Conservation (phyloP, 164 flowering plant species). For the Nymphaea thermarum region DNA sequence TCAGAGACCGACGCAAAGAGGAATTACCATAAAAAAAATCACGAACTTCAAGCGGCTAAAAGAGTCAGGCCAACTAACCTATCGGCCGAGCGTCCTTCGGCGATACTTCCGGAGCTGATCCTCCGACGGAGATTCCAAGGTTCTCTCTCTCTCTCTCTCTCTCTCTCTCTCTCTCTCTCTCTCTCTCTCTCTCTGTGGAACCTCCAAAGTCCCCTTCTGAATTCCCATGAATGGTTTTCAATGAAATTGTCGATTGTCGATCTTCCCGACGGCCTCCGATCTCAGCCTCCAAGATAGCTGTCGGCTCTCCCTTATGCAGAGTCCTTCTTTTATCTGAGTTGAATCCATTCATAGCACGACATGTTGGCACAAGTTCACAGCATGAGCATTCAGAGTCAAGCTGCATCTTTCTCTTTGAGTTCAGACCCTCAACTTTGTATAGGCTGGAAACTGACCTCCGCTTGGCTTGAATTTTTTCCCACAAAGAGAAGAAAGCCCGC, state of each 20-base stretch:
- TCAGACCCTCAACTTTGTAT: not conserved
- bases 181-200: too few species aligned
- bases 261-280: too few species aligned
- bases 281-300: not conserved
- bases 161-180: not conserved
- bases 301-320: not conserved
- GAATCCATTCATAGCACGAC: not conserved
- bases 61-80: too few species aligned
- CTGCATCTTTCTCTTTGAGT: not conserved
- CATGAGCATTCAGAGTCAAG: not conserved
- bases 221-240: not conserved
- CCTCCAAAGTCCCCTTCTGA: not conserved
- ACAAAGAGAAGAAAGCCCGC: constrained; percentile 12
- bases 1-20: too few species aligned
- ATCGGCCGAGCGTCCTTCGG: too few species aligned
- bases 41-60: too few species aligned
- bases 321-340: not conserved
- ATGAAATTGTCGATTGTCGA: not conserved
- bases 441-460: not conserved
- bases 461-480: constrained; percentile 8
- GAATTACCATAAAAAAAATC: too few species aligned
- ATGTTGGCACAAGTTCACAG: not conserved
- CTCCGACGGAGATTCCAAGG: too few species aligned
- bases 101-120: too few species aligned
- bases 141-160: too few species aligned